Conservation (phyloP, 768 basidiomycete species). For the Cystofilobasidium macerans region DNA sequence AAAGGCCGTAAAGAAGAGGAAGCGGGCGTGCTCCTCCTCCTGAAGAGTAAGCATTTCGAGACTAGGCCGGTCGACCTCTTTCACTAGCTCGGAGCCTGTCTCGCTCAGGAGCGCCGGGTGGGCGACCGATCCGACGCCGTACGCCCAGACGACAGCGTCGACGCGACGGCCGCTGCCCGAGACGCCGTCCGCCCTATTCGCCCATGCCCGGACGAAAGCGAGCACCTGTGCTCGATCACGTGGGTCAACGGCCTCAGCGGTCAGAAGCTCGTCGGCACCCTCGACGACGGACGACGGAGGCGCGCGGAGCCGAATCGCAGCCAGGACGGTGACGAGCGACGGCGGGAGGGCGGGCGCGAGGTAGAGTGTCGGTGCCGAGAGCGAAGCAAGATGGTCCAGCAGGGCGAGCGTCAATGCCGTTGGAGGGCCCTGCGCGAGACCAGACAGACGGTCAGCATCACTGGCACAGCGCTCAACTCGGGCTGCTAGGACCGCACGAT, state of each 20-base stretch:
- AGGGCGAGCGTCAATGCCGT: conserved; percentile 23
- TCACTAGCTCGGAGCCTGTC: too few species aligned
- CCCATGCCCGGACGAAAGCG: conserved; percentile 16
- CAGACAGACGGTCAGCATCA: too few species aligned
- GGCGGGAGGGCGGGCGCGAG: conserved; percentile 20
- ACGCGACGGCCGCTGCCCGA: conserved; percentile 17
- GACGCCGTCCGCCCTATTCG: conserved; percentile 4
- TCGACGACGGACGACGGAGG: neutral
- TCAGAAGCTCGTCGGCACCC: conserved; percentile 13
- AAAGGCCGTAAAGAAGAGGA: conserved; percentile 25
- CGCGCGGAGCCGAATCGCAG: conserved; percentile 9
- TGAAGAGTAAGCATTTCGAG: neutral
- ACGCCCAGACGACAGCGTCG: conserved; percentile 25
- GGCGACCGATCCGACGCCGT: conserved; percentile 15
- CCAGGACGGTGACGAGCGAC: conserved; percentile 18
- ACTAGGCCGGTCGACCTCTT: neutral
- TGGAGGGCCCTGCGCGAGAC: conserved; percentile 11
- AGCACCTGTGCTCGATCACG: conserved; percentile 7
- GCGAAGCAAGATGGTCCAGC: conserved; percentile 16
- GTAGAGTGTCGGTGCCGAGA: conserved; percentile 20
- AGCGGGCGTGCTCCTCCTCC: conserved; percentile 17
- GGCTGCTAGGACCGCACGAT: neutral
- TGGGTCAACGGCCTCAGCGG: conserved; percentile 21
- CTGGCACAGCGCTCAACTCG: too few species aligned
- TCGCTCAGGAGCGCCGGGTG: conserved; percentile 13